Evolutionary conservation across 306 rosid genomes (phyloP).

Genomic region (Potentilla sterilis): DNA sequence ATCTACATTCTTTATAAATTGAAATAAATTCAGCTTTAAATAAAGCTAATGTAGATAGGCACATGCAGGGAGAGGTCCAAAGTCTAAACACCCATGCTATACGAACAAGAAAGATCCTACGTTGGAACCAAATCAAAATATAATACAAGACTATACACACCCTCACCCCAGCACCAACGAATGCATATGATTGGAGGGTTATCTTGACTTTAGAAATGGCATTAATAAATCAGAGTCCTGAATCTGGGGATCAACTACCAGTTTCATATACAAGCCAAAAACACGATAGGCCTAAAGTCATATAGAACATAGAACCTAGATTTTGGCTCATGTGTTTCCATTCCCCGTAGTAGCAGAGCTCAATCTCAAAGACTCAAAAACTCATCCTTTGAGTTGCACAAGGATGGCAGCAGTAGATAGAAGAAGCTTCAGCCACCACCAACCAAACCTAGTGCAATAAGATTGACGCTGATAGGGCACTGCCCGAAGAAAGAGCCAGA

Average conservation of each 20-base stretch:
- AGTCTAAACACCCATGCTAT: not conserved
- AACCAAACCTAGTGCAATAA: not conserved
- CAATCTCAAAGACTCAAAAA: not conserved
- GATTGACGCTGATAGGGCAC: conserved; percentile 16
- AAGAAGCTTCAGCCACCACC: not conserved
- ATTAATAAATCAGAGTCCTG: not conserved
- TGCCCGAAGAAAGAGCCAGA: not conserved
- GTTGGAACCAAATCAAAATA: not conserved
- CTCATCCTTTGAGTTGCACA: not conserved
- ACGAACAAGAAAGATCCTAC: not conserved
- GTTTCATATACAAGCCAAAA: not conserved
- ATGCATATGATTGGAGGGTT: not conserved
- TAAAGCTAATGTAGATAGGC: too few relatives aligned
- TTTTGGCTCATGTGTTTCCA: not conserved
- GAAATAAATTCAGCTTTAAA: too few relatives aligned
- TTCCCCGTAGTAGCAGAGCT: not conserved
- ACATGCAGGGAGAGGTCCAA: too few relatives aligned
- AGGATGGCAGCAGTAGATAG: not conserved
- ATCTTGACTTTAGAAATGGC: not conserved
- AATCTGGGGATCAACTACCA: not conserved
- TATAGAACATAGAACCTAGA: not conserved
- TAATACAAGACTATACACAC: not conserved
- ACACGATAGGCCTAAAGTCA: not conserved
- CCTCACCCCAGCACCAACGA: not conserved
- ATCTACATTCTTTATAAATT: not conserved